Percentiles rank a stretch among this genome's conserved stretches.
These are phyloP conservation scores for Ganoderma boninense DNA, from an alignment of 1,284 basidiomycete genomes.

Conservation along the genomic window DNA sequence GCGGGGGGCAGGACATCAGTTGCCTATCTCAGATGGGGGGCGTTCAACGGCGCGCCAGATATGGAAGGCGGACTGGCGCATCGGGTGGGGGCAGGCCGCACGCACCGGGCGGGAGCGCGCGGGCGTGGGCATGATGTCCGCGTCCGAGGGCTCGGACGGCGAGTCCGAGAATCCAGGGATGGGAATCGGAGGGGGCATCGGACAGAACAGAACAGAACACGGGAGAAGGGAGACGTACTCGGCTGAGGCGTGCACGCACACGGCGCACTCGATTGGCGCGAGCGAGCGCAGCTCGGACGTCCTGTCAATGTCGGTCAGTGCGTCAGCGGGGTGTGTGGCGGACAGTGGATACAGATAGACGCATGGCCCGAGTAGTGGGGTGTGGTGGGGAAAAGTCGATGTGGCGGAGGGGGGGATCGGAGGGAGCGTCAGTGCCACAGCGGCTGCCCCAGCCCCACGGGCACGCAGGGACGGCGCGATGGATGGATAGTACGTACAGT, in stretches of 20 bases:
- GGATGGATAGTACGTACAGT: conserved; percentile 60
- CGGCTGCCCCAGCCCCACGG: conserved; percentile 20
- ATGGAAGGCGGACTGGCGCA: background rate
- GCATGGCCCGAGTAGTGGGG: background rate
- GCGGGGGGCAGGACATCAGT: conserved; percentile 4
- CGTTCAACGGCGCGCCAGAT: background rate
- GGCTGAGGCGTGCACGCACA: conserved; percentile 73
- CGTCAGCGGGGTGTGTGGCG: conserved; percentile 13
- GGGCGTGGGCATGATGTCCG: background rate
- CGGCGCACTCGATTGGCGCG: conserved; percentile 80
- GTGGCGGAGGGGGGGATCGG: conserved; percentile 6
- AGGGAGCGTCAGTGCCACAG: conserved; percentile 5
- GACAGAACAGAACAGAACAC: background rate
- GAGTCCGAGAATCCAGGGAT: conserved; percentile 2
- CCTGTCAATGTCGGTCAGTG: conserved; percentile 44
- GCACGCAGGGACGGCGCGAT: conserved; percentile 3
- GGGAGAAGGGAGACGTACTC: conserved; percentile 62
- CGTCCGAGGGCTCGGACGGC: conserved; percentile 3
- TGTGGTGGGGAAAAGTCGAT: background rate
- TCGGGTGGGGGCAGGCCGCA: background rate
- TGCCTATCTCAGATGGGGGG: background rate
- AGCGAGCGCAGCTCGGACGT: conserved; percentile 77
- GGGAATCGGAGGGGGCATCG: background rate
- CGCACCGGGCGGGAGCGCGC: background rate
- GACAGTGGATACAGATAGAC: background rate